Evolutionary conservation across 2,329 filamentous ascomycete genomes (phyloP).

Genomic region (Trichoderma gracile): DNA sequence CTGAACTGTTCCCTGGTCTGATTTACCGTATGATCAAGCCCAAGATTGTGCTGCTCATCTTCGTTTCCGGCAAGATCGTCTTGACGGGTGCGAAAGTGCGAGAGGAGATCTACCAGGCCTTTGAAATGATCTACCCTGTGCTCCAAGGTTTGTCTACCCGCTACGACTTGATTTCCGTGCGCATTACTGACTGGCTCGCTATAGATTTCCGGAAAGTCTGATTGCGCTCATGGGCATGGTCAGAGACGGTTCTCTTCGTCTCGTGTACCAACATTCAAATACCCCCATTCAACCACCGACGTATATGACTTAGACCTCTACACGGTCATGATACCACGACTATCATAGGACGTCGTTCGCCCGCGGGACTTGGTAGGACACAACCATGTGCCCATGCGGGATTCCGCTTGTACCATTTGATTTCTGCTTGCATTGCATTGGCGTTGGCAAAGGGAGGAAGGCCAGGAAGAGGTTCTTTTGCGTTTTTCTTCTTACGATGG

Average conservation of each 20-base stretch:
- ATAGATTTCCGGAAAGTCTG: conserved; percentile 61
- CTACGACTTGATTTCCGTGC: background rate
- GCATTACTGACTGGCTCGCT: conserved; percentile 10
- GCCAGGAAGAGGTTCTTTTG: conserved; percentile 34
- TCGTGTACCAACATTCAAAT: conserved; percentile 28
- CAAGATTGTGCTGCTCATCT: conserved; percentile 97
- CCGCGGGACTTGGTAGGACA: conserved; percentile 32
- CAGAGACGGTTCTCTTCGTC: conserved; percentile 11
- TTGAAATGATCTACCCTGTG: conserved; percentile 97
- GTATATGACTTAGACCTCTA: conserved; percentile 47
- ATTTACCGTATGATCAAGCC: conserved; percentile 99
- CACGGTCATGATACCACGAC: conserved; percentile 51
- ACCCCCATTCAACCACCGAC: conserved; percentile 30
- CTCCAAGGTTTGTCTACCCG: conserved; percentile 68
- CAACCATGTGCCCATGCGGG: conserved; percentile 26
- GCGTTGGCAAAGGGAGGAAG: conserved; percentile 52
- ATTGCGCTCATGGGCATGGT: conserved; percentile 28
- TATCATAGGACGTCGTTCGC: conserved; percentile 33
- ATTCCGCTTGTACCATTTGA: conserved; percentile 43
- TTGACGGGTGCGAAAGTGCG: conserved; percentile 96
- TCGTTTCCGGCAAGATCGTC: conserved; percentile 97
- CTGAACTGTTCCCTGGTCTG: conserved; percentile 96
- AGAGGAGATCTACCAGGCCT: conserved; percentile 96
- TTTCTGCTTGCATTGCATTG: conserved; percentile 56
- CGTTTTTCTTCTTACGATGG: conserved; percentile 35